phyloP scores from a whole-genome alignment of 2,329 filamentous ascomycete genomes.

The Sclerotinia minor region DNA sequence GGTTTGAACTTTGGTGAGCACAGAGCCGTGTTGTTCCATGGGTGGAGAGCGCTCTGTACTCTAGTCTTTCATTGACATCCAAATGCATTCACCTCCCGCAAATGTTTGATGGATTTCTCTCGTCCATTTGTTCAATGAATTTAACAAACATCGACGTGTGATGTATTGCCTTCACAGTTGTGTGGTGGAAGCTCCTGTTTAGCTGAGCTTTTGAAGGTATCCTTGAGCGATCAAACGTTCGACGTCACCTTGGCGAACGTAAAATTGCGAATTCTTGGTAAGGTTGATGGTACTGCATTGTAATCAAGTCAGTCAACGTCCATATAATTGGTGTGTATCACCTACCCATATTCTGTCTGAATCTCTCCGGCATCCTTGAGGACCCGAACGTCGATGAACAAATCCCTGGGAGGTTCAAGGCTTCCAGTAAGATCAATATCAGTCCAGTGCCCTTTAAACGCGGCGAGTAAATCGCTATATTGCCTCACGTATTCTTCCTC shows the following conservation, averaged over 20 bases:
- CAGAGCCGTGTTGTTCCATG: background rate
- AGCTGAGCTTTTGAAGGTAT: constrained; percentile 87
- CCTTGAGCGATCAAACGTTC: constrained; percentile 92
- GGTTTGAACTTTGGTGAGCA: constrained; percentile 20
- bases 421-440: constrained; percentile 95
- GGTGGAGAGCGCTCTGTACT: background rate
- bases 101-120: background rate
- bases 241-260: constrained; percentile 92
- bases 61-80: background rate
- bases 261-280: constrained; percentile 98
- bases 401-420: constrained; percentile 86
- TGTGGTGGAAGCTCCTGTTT: constrained; percentile 42
- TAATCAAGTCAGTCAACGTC: constrained; percentile 28
- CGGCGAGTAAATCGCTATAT: constrained; percentile 89
- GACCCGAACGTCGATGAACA: constrained; percentile 96
- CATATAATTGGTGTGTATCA: constrained; percentile 31
- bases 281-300: constrained; percentile 78
- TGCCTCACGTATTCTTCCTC: constrained; percentile 95
- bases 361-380: constrained; percentile 97
- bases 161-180: background rate
- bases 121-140: background rate
- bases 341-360: constrained; percentile 96
- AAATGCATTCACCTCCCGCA: background rate
- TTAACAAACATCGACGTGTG: background rate
- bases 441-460: constrained; percentile 97